These are phyloP conservation scores for Acanthamoeba comandoni DNA, from an alignment of 208 protist genomes.

Conservation along the genomic window DNA sequence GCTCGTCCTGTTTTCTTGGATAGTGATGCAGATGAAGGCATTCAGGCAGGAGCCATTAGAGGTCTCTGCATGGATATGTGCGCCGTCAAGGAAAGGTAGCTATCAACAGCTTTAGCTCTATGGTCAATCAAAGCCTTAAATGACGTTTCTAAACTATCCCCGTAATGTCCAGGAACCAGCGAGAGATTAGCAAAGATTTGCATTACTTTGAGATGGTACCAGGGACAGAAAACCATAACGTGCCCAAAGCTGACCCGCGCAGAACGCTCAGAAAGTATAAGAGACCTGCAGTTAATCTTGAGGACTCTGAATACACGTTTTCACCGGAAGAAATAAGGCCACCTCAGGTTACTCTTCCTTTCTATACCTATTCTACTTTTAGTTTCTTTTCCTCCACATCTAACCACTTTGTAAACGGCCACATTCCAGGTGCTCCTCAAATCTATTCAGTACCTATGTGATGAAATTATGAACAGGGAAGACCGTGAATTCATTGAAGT, in stretches of 20 bases:
- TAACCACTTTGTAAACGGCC: neutral
- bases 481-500: slow-evolving; percentile 30
- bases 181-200: slow-evolving; percentile 38
- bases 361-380: neutral
- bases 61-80: too few species aligned
- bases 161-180: slow-evolving; percentile 7
- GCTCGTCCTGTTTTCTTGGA: too few species aligned
- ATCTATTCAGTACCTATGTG: slow-evolving; percentile 6
- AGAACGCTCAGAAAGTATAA: slow-evolving; percentile 39
- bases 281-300: slow-evolving; percentile 55
- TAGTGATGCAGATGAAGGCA: too few species aligned
- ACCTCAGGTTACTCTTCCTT: neutral
- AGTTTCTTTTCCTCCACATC: neutral
- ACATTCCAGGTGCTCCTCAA: slow-evolving; percentile 3
- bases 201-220: slow-evolving; percentile 59
- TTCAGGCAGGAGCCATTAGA: too few species aligned
- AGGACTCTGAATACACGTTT: slow-evolving; percentile 5
- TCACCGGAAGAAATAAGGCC: slow-evolving; percentile 34
- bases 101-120: too few species aligned
- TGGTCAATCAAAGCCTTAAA: neutral
- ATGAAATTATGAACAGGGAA: slow-evolving; percentile 45
- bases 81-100: too few species aligned
- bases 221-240: slow-evolving; percentile 19
- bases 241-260: slow-evolving; percentile 13
- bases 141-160: neutral